Conservation (phyloP, 768 basidiomycete genomes). For the Mycena sanguinolenta region DNA sequence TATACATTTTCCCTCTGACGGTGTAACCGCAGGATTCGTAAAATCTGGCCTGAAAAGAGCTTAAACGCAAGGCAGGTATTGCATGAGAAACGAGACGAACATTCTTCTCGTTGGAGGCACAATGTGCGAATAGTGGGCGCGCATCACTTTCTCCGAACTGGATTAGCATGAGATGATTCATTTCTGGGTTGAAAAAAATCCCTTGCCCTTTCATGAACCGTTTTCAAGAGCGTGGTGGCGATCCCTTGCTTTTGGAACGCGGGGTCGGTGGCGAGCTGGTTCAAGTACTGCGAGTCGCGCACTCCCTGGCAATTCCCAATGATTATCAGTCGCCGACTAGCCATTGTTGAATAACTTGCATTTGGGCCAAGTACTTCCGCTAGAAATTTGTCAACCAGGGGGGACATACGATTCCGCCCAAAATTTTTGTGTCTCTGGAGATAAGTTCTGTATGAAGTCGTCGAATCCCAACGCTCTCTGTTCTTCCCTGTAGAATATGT, state of each 20-base stretch:
- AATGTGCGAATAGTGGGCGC: conserved; percentile 24
- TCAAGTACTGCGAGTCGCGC: conserved; percentile 46
- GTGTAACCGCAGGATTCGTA: conserved; percentile 33
- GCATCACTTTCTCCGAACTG: conserved; percentile 19
- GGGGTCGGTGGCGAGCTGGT: conserved; percentile 43
- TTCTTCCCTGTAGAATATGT: conserved; percentile 37
- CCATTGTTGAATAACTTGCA: conserved; percentile 6
- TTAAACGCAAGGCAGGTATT: neutral
- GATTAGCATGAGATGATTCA: conserved; percentile 1
- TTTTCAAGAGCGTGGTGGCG: conserved; percentile 41
- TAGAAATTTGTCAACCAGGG: conserved; percentile 19
- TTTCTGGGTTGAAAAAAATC: conserved; percentile 11
- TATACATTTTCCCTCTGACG: conserved; percentile 12
- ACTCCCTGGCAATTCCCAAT: conserved; percentile 38
- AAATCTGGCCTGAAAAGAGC: conserved; percentile 24
- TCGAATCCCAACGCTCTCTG: conserved; percentile 44
- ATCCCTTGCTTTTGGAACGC: conserved; percentile 45
- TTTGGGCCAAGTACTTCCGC: conserved; percentile 19
- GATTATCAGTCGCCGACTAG: neutral
- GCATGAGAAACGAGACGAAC: neutral
- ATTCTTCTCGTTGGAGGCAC: conserved; percentile 32
- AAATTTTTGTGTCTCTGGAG: conserved; percentile 42
- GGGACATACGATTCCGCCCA: conserved; percentile 38
- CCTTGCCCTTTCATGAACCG: conserved; percentile 45
- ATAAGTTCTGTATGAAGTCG: conserved; percentile 42